phyloP scores from a whole-genome alignment of 768 basidiomycete genomes.

The Xerocomus brunneocitrinus region DNA sequence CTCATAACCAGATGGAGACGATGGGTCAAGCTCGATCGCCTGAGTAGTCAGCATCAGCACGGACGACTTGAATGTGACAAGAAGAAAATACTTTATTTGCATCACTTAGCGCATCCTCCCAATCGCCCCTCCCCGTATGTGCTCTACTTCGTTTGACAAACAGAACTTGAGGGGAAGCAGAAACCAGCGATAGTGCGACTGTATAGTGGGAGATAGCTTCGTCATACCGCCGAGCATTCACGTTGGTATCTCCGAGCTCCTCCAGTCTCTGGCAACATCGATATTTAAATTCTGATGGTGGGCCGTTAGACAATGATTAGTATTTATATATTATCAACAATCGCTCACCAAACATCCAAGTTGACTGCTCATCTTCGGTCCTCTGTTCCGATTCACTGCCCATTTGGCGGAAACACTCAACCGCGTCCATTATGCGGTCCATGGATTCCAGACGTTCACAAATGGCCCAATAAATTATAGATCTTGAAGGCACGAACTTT shows the following conservation, averaged over 20 bases:
- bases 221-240: neutral
- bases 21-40: constrained; percentile 9
- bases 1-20: constrained; percentile 9
- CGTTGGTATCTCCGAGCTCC: neutral
- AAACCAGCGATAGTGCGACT: neutral
- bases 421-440: neutral
- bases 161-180: neutral
- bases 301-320: neutral
- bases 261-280: neutral
- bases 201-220: constrained; percentile 9
- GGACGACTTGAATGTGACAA: neutral
- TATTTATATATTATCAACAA: neutral
- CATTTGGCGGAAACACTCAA: neutral
- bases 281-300: neutral
- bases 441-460: neutral
- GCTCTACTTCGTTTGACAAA: constrained; percentile 8
- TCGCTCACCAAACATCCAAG: constrained; percentile 4
- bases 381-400: neutral
- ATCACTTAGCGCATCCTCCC: constrained; percentile 5
- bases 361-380: neutral
- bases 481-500: neutral
- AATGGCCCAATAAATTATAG: neutral
- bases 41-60: neutral
- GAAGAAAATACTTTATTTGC: constrained; percentile 3
- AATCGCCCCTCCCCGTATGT: neutral